Evolutionary conservation across 2,329 filamentous ascomycete genomes (phyloP).

Genomic region (Pezizomycotina sp.): DNA sequence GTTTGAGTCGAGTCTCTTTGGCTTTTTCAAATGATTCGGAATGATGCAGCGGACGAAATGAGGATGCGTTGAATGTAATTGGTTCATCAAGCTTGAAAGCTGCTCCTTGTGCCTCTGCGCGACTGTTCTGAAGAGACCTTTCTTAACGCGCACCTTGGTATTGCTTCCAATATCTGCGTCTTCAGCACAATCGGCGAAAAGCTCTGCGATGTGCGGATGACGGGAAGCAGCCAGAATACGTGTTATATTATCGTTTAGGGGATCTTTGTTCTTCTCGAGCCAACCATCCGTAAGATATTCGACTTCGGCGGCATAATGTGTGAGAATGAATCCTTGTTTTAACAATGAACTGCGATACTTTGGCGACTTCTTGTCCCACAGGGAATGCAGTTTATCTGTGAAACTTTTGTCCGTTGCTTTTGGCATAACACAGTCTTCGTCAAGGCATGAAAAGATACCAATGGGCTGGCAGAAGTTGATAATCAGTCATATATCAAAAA

Average conservation of each 20-base stretch:
- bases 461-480: constrained; percentile 42
- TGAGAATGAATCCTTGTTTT: constrained; percentile 83
- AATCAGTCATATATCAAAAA: background rate
- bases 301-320: constrained; percentile 93
- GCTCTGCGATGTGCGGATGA: constrained; percentile 63
- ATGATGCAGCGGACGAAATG: constrained; percentile 97
- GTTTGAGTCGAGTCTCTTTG: constrained; percentile 78
- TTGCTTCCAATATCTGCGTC: constrained; percentile 62
- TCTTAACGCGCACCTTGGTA: constrained; percentile 70
- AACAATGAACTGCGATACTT: constrained; percentile 85
- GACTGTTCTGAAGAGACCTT: constrained; percentile 88
- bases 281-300: constrained; percentile 91
- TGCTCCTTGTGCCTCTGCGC: constrained; percentile 97
- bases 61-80: constrained; percentile 88
- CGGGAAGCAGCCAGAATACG: constrained; percentile 66
- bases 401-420: constrained; percentile 95
- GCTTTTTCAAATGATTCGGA: constrained; percentile 92
- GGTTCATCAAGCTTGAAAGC: constrained; percentile 84
- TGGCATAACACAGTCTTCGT: constrained; percentile 97
- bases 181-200: constrained; percentile 70
- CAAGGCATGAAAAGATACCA: constrained; percentile 93
- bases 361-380: constrained; percentile 90
- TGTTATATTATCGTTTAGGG: constrained; percentile 91
- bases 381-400: constrained; percentile 86
- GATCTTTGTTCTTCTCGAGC: constrained; percentile 99